A percentile compares a stretch with the other conserved stretches of the same genome.
Conservation (phyloP, 2,329 filamentous ascomycete species). For the Zasmidium citrigriseum region DNA sequence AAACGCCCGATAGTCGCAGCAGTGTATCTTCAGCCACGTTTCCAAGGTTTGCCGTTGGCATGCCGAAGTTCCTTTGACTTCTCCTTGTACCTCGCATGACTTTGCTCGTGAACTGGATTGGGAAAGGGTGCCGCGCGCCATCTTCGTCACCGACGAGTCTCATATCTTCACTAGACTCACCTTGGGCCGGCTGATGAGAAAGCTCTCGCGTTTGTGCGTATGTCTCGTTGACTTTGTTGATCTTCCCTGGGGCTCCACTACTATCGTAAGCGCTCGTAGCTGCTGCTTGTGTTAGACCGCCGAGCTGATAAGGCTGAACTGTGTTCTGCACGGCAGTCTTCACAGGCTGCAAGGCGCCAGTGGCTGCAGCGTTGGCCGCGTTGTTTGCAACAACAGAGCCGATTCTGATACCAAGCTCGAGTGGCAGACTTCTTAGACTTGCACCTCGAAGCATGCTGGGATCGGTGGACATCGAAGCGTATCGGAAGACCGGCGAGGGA, state of each 20-base stretch:
- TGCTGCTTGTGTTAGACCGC: neutral
- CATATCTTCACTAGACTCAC: neutral
- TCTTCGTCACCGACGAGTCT: neutral
- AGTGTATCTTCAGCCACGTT: neutral
- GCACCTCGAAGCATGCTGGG: constrained; percentile 17
- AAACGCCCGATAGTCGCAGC: neutral
- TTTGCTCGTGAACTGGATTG: neutral
- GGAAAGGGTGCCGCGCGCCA: neutral
- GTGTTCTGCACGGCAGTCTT: constrained; percentile 6
- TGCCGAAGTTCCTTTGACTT: neutral
- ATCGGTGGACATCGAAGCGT: constrained; percentile 10
- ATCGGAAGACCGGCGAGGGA: constrained; percentile 16
- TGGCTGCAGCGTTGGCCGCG: constrained; percentile 7
- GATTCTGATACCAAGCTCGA: constrained; percentile 15
- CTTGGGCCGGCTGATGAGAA: neutral
- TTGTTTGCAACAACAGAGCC: constrained; percentile 10
- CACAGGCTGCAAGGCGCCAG: constrained; percentile 6
- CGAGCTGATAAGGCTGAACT: constrained; percentile 2
- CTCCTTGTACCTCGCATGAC: neutral
- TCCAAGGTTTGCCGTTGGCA: neutral
- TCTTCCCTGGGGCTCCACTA: neutral
- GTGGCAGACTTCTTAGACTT: constrained; percentile 12
- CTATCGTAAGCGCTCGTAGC: neutral
- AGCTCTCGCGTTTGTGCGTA: neutral
- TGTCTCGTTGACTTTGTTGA: neutral